Evolutionary conservation across 352 stramenopile species (phyloP), one percentile per base, ranked within the genome.

Genomic region (Pythium coloratum): DNA sequence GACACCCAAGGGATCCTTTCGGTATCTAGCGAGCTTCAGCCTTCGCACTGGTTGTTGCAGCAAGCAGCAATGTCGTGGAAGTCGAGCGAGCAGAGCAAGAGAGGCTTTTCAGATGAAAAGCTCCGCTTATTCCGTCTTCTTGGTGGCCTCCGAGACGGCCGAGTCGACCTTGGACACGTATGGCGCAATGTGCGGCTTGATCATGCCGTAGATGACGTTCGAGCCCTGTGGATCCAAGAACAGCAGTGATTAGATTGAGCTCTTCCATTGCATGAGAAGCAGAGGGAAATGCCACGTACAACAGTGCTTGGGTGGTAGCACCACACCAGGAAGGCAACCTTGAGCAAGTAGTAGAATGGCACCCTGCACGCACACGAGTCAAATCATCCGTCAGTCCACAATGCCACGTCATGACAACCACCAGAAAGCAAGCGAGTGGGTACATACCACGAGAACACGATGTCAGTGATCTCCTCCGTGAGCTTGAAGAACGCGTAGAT

Each of bases 401-500:
- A 33, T 26, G n/a, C 20, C 20, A 24, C 20, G 20, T 24, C 20
- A 24, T 24, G 20, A 24, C 33, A 20, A 33, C 28, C 42, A 40
- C 10, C 18, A 49, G 18, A 49, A 14, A 20, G 3, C 12, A 40
- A 6, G 24, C 4, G 28, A 40, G 26, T 51, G 44, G 7, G 7
- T 32, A 73, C 76, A 49, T 69, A 88, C 82, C 87, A 94, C 49
- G 83, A 90, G 34, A 95, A 71, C 28, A 95, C n/a, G 13, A 92
- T 65, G 68, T 95, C 84, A 36, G 86, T 94, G 66, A 94, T 63
- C 59, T 85, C 79, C 73, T 99, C 97, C 18, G 98, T 96, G 58
- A 99, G 89, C 67, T 92, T 98, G 75, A 99, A 99, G 73, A 98
- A 97, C 32, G 94, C 83, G 80, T 98, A 99, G 33, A 99, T 90